Base-by-base conservation (phyloP, 2,329 filamentous ascomycete species). In the Zarea fungicola region DNA sequence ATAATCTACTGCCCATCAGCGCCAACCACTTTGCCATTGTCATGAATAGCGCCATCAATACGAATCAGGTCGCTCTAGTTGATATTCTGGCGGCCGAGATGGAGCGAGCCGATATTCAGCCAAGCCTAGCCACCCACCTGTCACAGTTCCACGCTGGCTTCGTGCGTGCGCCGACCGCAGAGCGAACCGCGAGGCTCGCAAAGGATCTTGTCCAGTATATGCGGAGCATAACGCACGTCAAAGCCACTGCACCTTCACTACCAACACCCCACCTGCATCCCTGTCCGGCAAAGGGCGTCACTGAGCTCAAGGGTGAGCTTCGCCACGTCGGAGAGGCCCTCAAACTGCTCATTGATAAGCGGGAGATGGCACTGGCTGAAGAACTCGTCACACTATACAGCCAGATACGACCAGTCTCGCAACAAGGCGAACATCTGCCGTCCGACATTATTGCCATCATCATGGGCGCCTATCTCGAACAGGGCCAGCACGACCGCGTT, bases 401-500 rank as follows among this genome's bases (percentile, higher is more conserved):
- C 25, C 62, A 65, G 39, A 57, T 70, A 18, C 66, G 74, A 23
- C 66, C 67, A 1, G 52, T 66, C 16, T 58, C 61, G 28, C 55
- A 65, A 36, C 52, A 53, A 37, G 49, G 60, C 13, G 60, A 68
- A 9, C 53, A 64, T 1, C 66, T 78, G 14, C 78, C 83, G 0
- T 65, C 81, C 3, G 63, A 69, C 14, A 66, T 91, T 48, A 66
- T 87, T 19, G 73, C 75, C 42, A 76, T 83, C 8, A 65, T 92
- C 50, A 91, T 96, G 85, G 69, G 75, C 19, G 75, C 81, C 1
- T 77, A 87, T 59, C 68, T 81, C 36, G 69, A 74, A 44, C 76
- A 83, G 16, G 66, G 72, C 32, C 73, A 83, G 19, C 77, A 81
- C 55, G 69, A 76, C 5, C 74, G 79, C 44, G 81, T 92, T 18